A percentile compares a stretch with the other conserved stretches of the same genome.
Evolutionary conservation across 2,329 filamentous ascomycete genomes (phyloP).

Genomic region (Clarireedia homoeocarpa): DNA sequence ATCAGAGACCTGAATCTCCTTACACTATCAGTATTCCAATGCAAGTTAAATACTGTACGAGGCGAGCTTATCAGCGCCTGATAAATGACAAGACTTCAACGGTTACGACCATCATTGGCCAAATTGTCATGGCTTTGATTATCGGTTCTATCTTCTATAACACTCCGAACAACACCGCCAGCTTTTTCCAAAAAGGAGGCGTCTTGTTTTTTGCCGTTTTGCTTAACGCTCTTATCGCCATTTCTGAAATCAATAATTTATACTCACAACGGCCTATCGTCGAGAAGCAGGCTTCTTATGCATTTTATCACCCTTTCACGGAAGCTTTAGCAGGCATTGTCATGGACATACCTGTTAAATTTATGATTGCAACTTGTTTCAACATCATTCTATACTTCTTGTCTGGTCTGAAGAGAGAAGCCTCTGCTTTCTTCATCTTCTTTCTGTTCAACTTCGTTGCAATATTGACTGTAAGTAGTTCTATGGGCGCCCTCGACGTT

Average conservation of each 20-base stretch:
- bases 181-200: slow-evolving; percentile 53
- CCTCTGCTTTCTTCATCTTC: slow-evolving; percentile 81
- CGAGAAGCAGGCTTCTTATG: slow-evolving; percentile 38
- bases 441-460: slow-evolving; percentile 24
- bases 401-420: slow-evolving; percentile 66
- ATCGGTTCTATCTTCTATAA: slow-evolving; percentile 57
- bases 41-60: slow-evolving; percentile 70
- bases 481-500: no score
- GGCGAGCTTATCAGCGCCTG: slow-evolving; percentile 65
- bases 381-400: slow-evolving; percentile 82
- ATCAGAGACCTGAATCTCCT: slow-evolving; percentile 41
- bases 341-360: slow-evolving; percentile 50
- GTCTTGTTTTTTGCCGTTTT: slow-evolving; percentile 60
- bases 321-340: slow-evolving; percentile 49
- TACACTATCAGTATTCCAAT: slow-evolving; percentile 36
- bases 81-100: slow-evolving; percentile 41
- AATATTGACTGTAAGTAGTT: slow-evolving; percentile 28
- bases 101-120: slow-evolving; percentile 12
- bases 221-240: slow-evolving; percentile 57
- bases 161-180: slow-evolving; percentile 40
- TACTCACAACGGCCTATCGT: slow-evolving; percentile 36
- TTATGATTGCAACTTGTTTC: slow-evolving; percentile 45
- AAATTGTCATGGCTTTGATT: slow-evolving; percentile 48
- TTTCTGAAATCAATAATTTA: slow-evolving; percentile 41
- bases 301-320: slow-evolving; percentile 40